phyloP scores from a whole-genome alignment of 768 basidiomycete genomes.

The Leccinellum rugosiceps region DNA sequence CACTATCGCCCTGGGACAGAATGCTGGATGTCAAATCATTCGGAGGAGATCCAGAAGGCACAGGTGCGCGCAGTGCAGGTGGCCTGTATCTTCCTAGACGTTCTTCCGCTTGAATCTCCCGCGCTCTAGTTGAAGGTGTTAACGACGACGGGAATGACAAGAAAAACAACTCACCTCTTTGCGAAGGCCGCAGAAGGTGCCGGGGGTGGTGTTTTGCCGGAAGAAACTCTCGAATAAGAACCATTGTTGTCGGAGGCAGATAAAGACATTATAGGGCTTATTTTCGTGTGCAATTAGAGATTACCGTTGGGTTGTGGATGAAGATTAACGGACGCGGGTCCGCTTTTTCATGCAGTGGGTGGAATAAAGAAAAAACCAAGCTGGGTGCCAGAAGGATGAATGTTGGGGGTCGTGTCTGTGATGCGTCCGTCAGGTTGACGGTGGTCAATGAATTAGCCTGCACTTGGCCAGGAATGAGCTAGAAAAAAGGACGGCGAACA shows the following conservation, averaged over 20 bases:
- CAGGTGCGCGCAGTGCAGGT: slow-evolving; percentile 69
- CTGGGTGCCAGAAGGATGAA: slow-evolving; percentile 15
- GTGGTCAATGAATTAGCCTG: slow-evolving; percentile 31
- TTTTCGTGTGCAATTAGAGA: slow-evolving; percentile 70
- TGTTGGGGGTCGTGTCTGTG: slow-evolving; percentile 27
- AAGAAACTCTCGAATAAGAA: slow-evolving; percentile 78
- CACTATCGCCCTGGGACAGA: slow-evolving; percentile 55
- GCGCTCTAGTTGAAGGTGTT: slow-evolving; percentile 50
- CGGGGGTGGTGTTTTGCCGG: slow-evolving; percentile 88
- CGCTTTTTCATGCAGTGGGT: slow-evolving; percentile 31
- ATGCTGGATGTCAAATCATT: slow-evolving; percentile 61
- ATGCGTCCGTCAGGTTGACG: slow-evolving; percentile 23
- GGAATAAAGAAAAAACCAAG: slow-evolving; percentile 23
- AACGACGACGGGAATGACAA: slow-evolving; percentile 15
- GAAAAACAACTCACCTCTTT: slow-evolving; percentile 58
- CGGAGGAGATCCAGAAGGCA: slow-evolving; percentile 68
- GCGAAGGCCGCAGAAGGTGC: slow-evolving; percentile 88
- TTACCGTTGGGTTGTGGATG: slow-evolving; percentile 49
- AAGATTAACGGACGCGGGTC: slow-evolving; percentile 33
- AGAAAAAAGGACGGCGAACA: slow-evolving; percentile 8
- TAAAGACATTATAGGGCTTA: slow-evolving; percentile 83
- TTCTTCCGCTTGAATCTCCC: slow-evolving; percentile 82
- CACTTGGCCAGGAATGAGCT: slow-evolving; percentile 25
- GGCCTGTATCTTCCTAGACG: slow-evolving; percentile 71
- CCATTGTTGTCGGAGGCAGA: slow-evolving; percentile 79